Base-by-base conservation (phyloP, 306 rosid species). In the Prunus mira region DNA sequence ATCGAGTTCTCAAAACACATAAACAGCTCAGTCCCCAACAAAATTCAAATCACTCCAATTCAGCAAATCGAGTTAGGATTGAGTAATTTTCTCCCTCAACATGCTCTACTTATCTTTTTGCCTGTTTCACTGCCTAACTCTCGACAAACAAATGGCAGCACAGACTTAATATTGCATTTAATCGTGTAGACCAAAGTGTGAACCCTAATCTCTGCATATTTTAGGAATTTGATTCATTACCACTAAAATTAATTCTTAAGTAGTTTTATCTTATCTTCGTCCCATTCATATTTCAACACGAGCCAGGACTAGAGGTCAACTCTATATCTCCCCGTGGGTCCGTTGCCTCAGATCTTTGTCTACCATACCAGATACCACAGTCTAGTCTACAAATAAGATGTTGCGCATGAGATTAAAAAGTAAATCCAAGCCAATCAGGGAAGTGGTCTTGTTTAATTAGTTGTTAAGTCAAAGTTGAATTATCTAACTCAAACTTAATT, bases 21-120 rank as follows among this genome's bases (percentile, higher is more conserved):
- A 60, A 60, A 60, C 17, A 60, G 38, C 65, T 25, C 65, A 60
- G 19, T 60, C 24, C 67, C 67, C 67, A 28, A 62, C 67, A 62
- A 62, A 27, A 62, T 62, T 62, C 22, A 28, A 62, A 28, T 15
- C 20, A 15, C 43, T 30, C 67, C 67, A 7, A 61, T 28, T 12
- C 65, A 60, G 32, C 65, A 15, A 15, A 25, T 60, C 34, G 65
- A 60, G 38, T 25, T 25, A 60, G 27, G 65, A 60, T 60, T 25
- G 34, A 25, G 18, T 25, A 25, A 24, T 24, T 27, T 15, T 62
- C 67, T 25, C 38, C 14, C 32, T 25, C 18, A 62, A 14, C n/a
- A 62, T 27, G 11, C 43, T 62, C 43, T 62, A 28, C 12, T 1
- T 22, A 62, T 62, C n/a, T 62, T 9, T 62, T 62, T 62, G 65